Percentiles rank a stretch among this genome's conserved stretches.
These are phyloP conservation scores for Candida railenensis DNA, from an alignment of 805 yeast species.

Conservation along the genomic window DNA sequence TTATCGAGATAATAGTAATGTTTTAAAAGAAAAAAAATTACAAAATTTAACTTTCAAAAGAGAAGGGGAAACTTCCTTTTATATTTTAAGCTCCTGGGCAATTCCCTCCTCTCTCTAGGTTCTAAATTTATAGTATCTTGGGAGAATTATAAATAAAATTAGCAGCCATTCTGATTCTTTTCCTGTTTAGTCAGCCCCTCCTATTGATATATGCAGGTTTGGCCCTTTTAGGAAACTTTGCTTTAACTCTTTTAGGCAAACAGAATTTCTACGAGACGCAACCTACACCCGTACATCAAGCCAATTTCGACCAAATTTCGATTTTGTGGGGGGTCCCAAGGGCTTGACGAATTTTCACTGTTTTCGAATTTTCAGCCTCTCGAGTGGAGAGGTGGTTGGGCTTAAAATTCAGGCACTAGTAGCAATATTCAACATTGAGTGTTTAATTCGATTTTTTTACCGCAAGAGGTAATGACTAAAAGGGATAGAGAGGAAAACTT, in stretches of 20 bases:
- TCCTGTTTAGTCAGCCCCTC: constrained; percentile 7
- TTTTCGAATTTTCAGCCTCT: neutral
- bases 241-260: neutral
- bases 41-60: constrained; percentile 8
- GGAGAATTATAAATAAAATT: neutral
- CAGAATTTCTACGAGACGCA: neutral
- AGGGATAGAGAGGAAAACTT: neutral
- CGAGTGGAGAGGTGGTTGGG: neutral
- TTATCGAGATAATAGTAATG: neutral
- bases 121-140: constrained; percentile 6
- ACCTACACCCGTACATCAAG: neutral
- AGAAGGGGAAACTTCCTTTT: constrained; percentile 10
- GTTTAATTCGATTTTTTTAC: neutral
- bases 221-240: neutral
- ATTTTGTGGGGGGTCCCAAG: neutral
- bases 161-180: constrained; percentile 5
- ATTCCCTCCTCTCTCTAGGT: constrained; percentile 8
- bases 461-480: neutral
- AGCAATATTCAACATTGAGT: neutral
- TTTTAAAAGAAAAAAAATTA: neutral
- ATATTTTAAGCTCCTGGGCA: constrained; percentile 10
- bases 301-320: neutral
- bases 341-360: neutral
- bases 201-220: neutral
- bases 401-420: neutral